Conservation (phyloP, 441 rosid genomes). For the Syzygium syzygioides region DNA sequence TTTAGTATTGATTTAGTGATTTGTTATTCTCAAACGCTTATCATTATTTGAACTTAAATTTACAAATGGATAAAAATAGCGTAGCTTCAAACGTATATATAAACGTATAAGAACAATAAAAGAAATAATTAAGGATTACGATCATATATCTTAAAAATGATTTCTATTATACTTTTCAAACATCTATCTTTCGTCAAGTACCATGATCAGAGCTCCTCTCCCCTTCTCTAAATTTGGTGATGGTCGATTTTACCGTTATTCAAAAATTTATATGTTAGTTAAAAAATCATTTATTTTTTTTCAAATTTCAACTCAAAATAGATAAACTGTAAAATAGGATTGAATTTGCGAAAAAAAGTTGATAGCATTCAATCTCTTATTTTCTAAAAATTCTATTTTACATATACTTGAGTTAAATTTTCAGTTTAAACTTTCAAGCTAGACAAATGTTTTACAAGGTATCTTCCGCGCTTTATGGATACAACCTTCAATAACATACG, state of each 20-base stretch:
- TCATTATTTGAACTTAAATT: neutral
- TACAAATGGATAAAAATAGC: neutral
- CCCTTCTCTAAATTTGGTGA: neutral
- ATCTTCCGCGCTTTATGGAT: neutral
- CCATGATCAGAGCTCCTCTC: neutral
- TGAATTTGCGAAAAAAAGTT: neutral
- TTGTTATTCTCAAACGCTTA: neutral
- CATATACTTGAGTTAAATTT: accelerated
- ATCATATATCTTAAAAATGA: neutral
- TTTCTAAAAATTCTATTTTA: neutral
- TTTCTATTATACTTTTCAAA: neutral
- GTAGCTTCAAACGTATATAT: neutral
- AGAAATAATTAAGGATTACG: neutral
- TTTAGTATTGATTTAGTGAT: neutral
- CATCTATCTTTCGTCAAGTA: neutral
- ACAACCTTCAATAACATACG: neutral
- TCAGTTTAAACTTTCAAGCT: neutral
- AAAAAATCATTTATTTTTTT: neutral
- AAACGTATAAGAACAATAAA: neutral
- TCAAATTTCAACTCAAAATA: neutral
- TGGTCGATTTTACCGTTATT: neutral
- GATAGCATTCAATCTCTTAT: neutral
- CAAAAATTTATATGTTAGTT: neutral
- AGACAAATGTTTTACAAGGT: neutral
- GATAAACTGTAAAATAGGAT: neutral